phyloP scores from a whole-genome alignment of 2,329 filamentous ascomycete species.

The Aspergillus sp. region DNA sequence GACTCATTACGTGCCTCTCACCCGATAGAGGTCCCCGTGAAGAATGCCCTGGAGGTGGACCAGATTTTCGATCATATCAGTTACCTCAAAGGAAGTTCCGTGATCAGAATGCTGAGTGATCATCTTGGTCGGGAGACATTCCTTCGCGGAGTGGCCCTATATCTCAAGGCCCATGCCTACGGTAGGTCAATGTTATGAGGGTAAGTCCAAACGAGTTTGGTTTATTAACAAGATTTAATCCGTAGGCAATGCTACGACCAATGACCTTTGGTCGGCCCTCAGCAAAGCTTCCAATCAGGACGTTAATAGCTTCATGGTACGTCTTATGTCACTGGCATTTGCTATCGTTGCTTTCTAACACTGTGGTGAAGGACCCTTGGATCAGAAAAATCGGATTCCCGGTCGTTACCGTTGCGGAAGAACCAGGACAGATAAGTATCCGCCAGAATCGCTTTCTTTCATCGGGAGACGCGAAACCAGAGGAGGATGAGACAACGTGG shows the following conservation, averaged over 20 bases:
- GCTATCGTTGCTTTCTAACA: conserved; percentile 8
- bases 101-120: conserved; percentile 92
- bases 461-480: conserved; percentile 83
- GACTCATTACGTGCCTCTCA: conserved; percentile 90
- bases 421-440: conserved; percentile 76
- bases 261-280: conserved; percentile 86
- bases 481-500: conserved; percentile 91
- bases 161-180: conserved; percentile 85
- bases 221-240: conserved; percentile 7
- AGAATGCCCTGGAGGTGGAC: conserved; percentile 91
- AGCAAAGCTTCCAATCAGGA: conserved; percentile 85
- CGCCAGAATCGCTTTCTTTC: conserved; percentile 88
- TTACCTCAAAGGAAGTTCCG: conserved; percentile 93
- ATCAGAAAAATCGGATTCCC: conserved; percentile 95
- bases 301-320: conserved; percentile 77
- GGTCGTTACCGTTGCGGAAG: conserved; percentile 80
- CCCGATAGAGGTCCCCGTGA: conserved; percentile 92
- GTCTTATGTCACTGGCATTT: neutral
- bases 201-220: neutral
- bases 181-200: conserved; percentile 45
- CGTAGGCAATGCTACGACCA: conserved; percentile 75
- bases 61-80: conserved; percentile 98
- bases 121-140: conserved; percentile 87
- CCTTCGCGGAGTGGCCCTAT: conserved; percentile 83
- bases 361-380: conserved; percentile 65